These are phyloP conservation scores for Rhizopus sp. DNA, from an alignment of 371 early-diverging fungal species.

Conservation along the genomic window DNA sequence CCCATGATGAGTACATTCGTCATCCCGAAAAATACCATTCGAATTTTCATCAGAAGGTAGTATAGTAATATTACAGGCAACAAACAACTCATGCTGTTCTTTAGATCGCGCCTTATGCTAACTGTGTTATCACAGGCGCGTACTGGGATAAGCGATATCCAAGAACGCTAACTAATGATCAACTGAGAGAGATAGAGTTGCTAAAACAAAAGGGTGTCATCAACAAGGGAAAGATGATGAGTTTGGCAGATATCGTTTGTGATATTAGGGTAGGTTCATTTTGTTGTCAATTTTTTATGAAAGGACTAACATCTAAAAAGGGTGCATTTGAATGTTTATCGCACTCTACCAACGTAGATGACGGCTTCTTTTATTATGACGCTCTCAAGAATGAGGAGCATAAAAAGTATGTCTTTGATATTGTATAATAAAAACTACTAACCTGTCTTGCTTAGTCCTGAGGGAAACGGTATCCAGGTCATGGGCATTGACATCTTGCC, in stretches of 20 bases:
- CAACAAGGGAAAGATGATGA: conserved; percentile 73
- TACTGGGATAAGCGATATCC: conserved; percentile 93
- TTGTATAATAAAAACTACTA: conserved; percentile 1
- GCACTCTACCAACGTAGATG: conserved; percentile 85
- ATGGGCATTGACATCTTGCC: conserved; percentile 97
- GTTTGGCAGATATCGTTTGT: conserved; percentile 93
- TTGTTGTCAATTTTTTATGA: not conserved
- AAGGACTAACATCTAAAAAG: conserved; percentile 27
- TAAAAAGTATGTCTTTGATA: conserved; percentile 54
- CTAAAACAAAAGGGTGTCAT: conserved; percentile 47
- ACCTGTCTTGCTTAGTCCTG: conserved; percentile 47
- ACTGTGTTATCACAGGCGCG: conserved; percentile 91
- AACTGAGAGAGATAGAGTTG: conserved; percentile 69
- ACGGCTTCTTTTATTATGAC: conserved; percentile 92
- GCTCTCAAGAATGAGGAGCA: conserved; percentile 73
- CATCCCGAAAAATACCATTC: conserved; percentile 85
- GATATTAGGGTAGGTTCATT: conserved; percentile 81
- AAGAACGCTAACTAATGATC: conserved; percentile 84
- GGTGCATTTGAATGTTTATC: conserved; percentile 94
- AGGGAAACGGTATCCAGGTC: conserved; percentile 85
- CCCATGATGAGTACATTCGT: conserved; percentile 69
- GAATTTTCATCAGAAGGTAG: conserved; percentile 79
- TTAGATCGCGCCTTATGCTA: conserved; percentile 88
- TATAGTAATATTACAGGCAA: not conserved
- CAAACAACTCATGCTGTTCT: not conserved